Percentiles rank a stretch among this genome's conserved stretches.
These are phyloP conservation scores for Phaeosphaeriaceae sp. DNA, from an alignment of 2,329 filamentous ascomycete genomes.

Conservation along the genomic window DNA sequence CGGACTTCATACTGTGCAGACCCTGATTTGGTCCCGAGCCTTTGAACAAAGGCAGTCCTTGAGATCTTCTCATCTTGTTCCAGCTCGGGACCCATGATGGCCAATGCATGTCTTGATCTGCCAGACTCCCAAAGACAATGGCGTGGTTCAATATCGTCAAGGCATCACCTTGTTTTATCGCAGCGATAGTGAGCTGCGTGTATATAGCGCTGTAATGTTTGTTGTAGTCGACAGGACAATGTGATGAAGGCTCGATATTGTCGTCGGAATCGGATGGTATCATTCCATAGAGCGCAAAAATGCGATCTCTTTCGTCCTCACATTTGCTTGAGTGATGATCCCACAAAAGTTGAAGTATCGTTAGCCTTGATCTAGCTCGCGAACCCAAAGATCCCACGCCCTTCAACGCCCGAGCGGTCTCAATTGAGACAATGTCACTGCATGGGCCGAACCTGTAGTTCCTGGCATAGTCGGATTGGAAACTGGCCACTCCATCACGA, in stretches of 20 bases:
- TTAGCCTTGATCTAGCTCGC: background rate
- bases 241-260: too few relatives aligned
- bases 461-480: too few relatives aligned
- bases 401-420: background rate
- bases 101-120: background rate
- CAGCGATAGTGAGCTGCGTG: background rate
- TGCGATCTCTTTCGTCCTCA: background rate
- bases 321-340: background rate
- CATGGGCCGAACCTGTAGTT: too few relatives aligned
- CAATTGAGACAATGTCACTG: background rate
- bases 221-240: background rate
- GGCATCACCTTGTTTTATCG: background rate
- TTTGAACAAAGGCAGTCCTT: too few relatives aligned
- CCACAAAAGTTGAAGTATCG: background rate
- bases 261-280: background rate
- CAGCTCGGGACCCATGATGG: constrained; percentile 8
- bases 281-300: background rate
- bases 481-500: background rate
- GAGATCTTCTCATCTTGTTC: background rate
- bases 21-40: too few relatives aligned
- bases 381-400: background rate
- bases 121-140: background rate
- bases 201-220: background rate
- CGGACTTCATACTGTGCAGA: too few relatives aligned
- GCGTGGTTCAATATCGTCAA: background rate